Base-by-base conservation (phyloP, 2,329 filamentous ascomycete species). In the Niveomyces coronatus region DNA sequence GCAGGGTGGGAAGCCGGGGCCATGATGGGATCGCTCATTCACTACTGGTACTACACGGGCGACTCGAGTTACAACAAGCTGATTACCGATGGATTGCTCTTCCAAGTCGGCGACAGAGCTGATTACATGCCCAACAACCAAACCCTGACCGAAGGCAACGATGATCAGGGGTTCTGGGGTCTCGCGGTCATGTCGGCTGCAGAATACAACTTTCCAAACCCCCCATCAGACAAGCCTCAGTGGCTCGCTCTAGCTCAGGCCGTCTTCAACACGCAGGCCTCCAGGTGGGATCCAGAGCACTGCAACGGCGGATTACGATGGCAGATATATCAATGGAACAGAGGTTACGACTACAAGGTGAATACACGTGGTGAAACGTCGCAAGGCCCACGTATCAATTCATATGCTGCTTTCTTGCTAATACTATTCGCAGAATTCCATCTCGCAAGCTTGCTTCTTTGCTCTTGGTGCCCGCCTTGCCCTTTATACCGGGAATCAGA, bases 141-240 rank as follows among this genome's bases (percentile, higher is more conserved):
- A 55, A 77, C 74, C 6, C 57, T 63, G 33, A 70, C 68, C 2
- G 58, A 71, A 44, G 80, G 80, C 46, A 85, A 85, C 58, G 82
- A 86, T 46, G 82, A 85, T 49, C 82, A 85, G 56, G 79, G 82
- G 5, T 89, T 91, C 60, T 93, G 85, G 85, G 83, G 74, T n/a
- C 71, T 91, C 65, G 76, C 85, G 1, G 82, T 80, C 43, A 82
- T 93, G 68, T 72, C 74, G 9, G 85, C 85, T 3, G 80, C 82
- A 26, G 85, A 93, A 59, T 74, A 79, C 50, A 78, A 77, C 45
- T 89, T 82, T 50, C 79, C 80, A 2, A 71, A 86, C 49, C 79
- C 82, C 4, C 69, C 74, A 0, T 46, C 64, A 0, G 71, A 70
- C 41, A 54, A 78, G 37, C 76, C 82, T 0, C 77, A 82, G 44